Evolutionary conservation across 345 rosid species (phyloP).

Genomic region (Kernera saxatilis): DNA sequence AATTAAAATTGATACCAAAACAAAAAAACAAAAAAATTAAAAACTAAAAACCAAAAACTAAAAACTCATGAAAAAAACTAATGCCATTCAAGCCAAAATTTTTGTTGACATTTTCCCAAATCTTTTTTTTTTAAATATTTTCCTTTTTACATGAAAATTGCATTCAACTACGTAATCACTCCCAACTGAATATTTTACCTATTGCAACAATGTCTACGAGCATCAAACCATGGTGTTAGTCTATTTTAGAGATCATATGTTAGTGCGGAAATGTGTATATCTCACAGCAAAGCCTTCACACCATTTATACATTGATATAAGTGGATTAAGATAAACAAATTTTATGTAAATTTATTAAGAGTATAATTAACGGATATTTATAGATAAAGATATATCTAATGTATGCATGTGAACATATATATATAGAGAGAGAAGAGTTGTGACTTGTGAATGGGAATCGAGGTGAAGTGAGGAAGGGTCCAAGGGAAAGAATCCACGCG

Average conservation of each 20-base stretch:
- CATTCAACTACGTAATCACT: neutral
- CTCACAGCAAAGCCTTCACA: neutral
- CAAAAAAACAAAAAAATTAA: neutral
- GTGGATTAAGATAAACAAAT: neutral
- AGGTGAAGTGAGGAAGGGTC: slow-evolving; percentile 40
- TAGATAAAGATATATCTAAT: neutral
- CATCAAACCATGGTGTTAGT: neutral
- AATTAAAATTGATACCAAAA: too few relatives aligned
- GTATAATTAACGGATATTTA: neutral
- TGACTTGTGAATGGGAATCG: slow-evolving; percentile 13
- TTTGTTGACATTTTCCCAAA: neutral
- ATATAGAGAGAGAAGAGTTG: slow-evolving; percentile 9
- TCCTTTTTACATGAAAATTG: neutral
- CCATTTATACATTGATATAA: neutral
- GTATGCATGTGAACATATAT: slow-evolving; percentile 17
- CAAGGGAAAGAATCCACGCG: slow-evolving; percentile 48
- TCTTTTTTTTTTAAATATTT: neutral
- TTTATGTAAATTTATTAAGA: neutral
- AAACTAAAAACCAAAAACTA: slow-evolving; percentile 4
- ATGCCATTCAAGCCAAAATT: neutral
- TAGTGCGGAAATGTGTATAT: neutral
- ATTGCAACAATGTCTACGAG: neutral
- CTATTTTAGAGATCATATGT: neutral
- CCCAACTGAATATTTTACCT: neutral
- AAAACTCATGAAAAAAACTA: neutral